phyloP scores from a whole-genome alignment of 1,284 basidiomycete genomes.

The Pisolithus thermaeus region DNA sequence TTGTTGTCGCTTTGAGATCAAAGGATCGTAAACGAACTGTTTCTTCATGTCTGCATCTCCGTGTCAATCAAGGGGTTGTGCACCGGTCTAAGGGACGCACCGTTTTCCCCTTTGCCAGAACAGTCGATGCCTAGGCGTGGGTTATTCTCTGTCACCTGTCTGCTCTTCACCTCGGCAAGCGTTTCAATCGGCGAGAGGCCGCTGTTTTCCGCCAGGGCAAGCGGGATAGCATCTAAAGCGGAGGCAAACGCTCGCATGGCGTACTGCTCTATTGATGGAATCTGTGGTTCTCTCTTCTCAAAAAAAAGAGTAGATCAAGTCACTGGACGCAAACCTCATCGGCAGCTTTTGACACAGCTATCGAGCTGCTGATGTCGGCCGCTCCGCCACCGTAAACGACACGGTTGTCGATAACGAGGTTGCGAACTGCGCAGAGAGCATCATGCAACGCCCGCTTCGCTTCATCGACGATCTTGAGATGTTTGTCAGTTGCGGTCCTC shows the following conservation, averaged over 20 bases:
- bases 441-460: slow-evolving; percentile 97
- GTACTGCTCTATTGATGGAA: slow-evolving; percentile 97
- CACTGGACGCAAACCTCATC: slow-evolving; percentile 64
- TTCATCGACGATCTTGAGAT: slow-evolving; percentile 88
- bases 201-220: slow-evolving; percentile 97
- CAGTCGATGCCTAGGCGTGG: slow-evolving; percentile 93
- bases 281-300: slow-evolving; percentile 43
- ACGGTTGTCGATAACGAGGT: slow-evolving; percentile 91
- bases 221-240: slow-evolving; percentile 88
- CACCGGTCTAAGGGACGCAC: slow-evolving; percentile 38
- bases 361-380: slow-evolving; percentile 92
- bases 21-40: slow-evolving; percentile 95
- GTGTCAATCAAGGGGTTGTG: not conserved
- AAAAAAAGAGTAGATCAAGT: not conserved
- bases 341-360: slow-evolving; percentile 91
- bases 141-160: slow-evolving; percentile 87
- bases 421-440: slow-evolving; percentile 95
- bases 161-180: slow-evolving; percentile 88
- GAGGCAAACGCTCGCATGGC: slow-evolving; percentile 98
- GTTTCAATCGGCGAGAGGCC: slow-evolving; percentile 96
- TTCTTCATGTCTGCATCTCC: slow-evolving; percentile 65
- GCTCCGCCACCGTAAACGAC: slow-evolving; percentile 98
- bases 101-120: slow-evolving; percentile 78
- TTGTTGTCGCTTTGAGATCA: slow-evolving; percentile 97
- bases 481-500: not conserved